A percentile compares a stretch with the other conserved stretches of the same genome.
phyloP scores from a whole-genome alignment of 1,139 yeast species.

The Geotrichum citri-aurantii region DNA sequence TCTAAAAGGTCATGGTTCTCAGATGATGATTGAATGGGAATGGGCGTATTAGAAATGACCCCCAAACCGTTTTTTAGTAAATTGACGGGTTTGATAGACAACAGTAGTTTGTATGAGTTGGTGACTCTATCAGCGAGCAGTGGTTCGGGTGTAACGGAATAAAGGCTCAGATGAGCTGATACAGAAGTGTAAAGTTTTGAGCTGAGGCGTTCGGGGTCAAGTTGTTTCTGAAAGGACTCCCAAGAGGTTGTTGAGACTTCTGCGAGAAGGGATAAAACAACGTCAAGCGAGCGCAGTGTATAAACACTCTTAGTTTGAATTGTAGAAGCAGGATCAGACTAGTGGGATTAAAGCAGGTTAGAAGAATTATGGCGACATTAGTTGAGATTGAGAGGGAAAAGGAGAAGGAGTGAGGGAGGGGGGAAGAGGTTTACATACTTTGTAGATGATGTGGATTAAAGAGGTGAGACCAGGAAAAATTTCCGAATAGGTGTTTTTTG shows the following conservation, averaged over 20 bases:
- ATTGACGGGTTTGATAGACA: conserved; percentile 17
- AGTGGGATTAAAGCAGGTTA: not conserved
- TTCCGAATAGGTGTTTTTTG: conserved; percentile 12
- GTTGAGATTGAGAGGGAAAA: too few species aligned
- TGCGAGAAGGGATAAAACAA: conserved; percentile 13
- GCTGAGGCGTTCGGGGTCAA: conserved; percentile 7
- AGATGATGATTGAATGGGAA: not conserved
- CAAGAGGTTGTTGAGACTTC: conserved; percentile 16
- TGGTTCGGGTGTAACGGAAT: conserved; percentile 14
- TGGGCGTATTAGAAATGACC: conserved; percentile 8
- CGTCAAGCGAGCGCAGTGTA: conserved; percentile 13
- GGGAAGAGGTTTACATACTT: conserved; percentile 17
- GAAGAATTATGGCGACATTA: too few species aligned
- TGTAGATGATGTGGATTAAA: conserved; percentile 13
- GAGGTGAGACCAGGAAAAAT: conserved; percentile 16
- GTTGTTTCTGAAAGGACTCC: conserved; percentile 12
- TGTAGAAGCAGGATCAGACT: conserved; percentile 16
- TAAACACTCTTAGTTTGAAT: conserved; percentile 10
- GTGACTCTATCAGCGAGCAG: conserved; percentile 16
- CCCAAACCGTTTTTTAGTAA: conserved; percentile 14
- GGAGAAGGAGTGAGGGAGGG: too few species aligned
- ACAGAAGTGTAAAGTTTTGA: conserved; percentile 5
- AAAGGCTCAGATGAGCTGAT: conserved; percentile 11
- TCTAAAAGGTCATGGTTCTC: conserved; percentile 25
- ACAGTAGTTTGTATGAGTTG: conserved; percentile 19